Evolutionary conservation across 1,284 basidiomycete species (phyloP).

Genomic region (Cystobasidium slooffiae): DNA sequence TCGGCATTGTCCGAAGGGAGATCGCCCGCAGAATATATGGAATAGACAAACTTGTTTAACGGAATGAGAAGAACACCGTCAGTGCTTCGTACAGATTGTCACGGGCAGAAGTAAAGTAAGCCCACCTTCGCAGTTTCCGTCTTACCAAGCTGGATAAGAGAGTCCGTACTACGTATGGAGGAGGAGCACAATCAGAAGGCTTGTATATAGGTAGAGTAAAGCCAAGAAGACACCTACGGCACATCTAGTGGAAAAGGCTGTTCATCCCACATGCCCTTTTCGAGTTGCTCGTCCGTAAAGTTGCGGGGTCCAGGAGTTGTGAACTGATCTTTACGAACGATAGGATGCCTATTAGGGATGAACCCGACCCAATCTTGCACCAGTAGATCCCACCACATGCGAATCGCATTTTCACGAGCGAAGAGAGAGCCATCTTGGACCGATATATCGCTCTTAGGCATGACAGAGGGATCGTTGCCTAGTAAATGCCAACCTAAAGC

Average conservation of each 20-base stretch:
- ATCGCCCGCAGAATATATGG: background rate
- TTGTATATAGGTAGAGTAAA: background rate
- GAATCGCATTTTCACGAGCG: slow-evolving; percentile 21
- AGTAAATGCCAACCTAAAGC: slow-evolving; percentile 23
- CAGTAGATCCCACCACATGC: slow-evolving; percentile 27
- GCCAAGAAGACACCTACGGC: background rate
- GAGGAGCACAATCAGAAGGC: background rate
- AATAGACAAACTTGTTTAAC: background rate
- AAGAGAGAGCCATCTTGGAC: slow-evolving; percentile 29
- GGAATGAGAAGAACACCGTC: no score
- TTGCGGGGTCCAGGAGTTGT: slow-evolving; percentile 25
- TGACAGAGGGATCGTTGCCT: slow-evolving; percentile 19
- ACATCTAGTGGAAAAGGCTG: background rate
- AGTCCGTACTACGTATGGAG: slow-evolving; percentile 2
- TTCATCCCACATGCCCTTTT: slow-evolving; percentile 5
- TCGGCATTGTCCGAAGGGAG: slow-evolving; percentile 4
- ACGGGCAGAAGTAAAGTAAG: background rate
- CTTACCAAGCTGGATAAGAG: slow-evolving; percentile 14
- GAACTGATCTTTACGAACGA: background rate
- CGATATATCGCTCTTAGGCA: slow-evolving; percentile 25
- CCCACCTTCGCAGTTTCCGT: slow-evolving; percentile 2
- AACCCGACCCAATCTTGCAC: slow-evolving; percentile 26
- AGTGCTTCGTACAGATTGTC: background rate
- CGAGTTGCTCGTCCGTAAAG: slow-evolving; percentile 21
- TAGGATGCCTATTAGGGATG: slow-evolving; percentile 9